phyloP scores from a whole-genome alignment of 2,329 filamentous ascomycete genomes.

The Bipolaris zeicola region DNA sequence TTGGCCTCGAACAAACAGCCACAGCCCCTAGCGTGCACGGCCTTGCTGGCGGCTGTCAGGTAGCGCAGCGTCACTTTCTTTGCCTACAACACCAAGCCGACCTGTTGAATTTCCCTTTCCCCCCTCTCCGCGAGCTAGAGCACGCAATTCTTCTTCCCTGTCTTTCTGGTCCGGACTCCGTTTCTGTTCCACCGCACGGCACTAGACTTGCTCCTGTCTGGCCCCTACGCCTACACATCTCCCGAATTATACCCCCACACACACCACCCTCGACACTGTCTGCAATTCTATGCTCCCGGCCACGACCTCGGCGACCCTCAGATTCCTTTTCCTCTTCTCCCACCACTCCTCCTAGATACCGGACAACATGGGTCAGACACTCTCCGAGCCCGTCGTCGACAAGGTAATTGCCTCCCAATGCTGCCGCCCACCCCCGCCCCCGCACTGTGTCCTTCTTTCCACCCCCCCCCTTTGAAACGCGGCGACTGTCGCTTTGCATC shows the following conservation, averaged over 20 bases:
- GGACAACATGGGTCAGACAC: conserved; percentile 88
- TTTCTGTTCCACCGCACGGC: conserved; percentile 3
- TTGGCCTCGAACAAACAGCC: conserved; percentile 21
- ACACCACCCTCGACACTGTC: conserved; percentile 29
- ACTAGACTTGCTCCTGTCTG: conserved; percentile 5
- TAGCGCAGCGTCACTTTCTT: conserved; percentile 19
- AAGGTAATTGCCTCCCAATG: conserved; percentile 71
- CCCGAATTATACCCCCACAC: conserved; percentile 33
- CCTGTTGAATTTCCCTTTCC: conserved; percentile 21
- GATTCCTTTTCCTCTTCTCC: conserved; percentile 27
- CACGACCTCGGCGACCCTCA: conserved; percentile 27
- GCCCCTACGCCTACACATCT: conserved; percentile 7
- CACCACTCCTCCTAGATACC: conserved; percentile 37
- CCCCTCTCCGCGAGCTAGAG: conserved; percentile 24
- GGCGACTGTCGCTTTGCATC: conserved; percentile 21
- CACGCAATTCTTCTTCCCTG: conserved; percentile 23
- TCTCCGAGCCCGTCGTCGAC: conserved; percentile 97
- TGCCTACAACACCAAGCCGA: conserved; percentile 27
- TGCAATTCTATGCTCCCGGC: conserved; percentile 44
- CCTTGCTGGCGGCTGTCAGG: conserved; percentile 13
- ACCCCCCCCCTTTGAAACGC: background rate
- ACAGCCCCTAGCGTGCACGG: conserved; percentile 13
- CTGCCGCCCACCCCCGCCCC: conserved; percentile 34
- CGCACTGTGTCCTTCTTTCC: conserved; percentile 29
- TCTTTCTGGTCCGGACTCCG: conserved; percentile 1